Percentiles rank a stretch among this genome's conserved stretches.
Conservation (phyloP, 768 basidiomycete species). For the Lactarius indigo region DNA sequence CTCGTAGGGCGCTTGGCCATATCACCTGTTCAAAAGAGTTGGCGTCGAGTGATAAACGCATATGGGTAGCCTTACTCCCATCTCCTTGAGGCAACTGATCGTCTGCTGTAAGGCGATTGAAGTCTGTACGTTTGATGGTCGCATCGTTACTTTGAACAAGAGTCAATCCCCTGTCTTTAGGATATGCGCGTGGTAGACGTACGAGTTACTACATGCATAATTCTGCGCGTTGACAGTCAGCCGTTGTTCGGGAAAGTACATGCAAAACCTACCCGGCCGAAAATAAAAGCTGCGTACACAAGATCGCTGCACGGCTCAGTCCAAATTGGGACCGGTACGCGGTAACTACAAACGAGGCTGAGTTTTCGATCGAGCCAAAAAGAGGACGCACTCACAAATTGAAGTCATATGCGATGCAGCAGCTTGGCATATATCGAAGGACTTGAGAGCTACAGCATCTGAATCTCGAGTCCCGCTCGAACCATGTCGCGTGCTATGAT, state of each 20-base stretch:
- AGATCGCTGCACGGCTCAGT: conserved; percentile 57
- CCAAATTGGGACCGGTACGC: conserved; percentile 59
- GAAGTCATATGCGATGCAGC: conserved; percentile 70
- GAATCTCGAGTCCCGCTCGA: conserved; percentile 26
- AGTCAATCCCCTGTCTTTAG: conserved; percentile 11
- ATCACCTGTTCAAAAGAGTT: conserved; percentile 60
- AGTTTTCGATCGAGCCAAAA: neutral
- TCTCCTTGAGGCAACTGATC: conserved; percentile 58
- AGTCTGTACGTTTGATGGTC: conserved; percentile 69
- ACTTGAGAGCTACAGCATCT: conserved; percentile 52
- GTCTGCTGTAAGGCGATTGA: conserved; percentile 62
- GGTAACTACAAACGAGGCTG: conserved; percentile 41
- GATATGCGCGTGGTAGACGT: conserved; percentile 30
- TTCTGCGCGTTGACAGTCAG: conserved; percentile 40
- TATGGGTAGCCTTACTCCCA: conserved; percentile 56
- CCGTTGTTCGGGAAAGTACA: neutral
- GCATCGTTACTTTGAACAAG: conserved; percentile 53
- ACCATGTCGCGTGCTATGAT: conserved; percentile 10
- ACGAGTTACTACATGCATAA: conserved; percentile 79
- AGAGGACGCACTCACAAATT: conserved; percentile 42
- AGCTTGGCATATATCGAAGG: conserved; percentile 71
- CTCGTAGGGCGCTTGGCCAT: conserved; percentile 24
- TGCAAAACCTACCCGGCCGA: conserved; percentile 58
- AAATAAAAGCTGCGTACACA: conserved; percentile 66
- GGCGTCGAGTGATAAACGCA: conserved; percentile 49